Base-by-base conservation (phyloP, 2,329 filamentous ascomycete species). In the Nakataea oryzae region DNA sequence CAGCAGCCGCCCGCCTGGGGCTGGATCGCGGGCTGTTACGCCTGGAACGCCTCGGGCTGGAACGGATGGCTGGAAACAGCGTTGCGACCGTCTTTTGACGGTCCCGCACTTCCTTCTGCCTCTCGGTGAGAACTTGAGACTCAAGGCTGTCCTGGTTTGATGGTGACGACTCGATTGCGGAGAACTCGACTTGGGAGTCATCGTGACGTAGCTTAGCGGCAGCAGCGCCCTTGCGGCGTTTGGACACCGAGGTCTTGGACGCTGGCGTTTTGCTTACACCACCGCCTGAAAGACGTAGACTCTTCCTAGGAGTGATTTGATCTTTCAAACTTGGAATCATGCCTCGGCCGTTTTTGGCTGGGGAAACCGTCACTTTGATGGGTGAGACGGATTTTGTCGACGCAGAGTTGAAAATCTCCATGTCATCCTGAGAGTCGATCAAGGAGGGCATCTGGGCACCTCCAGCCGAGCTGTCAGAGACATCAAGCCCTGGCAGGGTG, bases 161-260 rank as follows among this genome's bases (percentile, higher is more conserved):
- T 0, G 80, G 78, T 0, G 86, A 84, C 14, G 86, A 84, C 32
- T 83, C 81, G 58, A 93, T 87, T 0, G 85, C 76, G 3, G 87
- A 84, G 69, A 95, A 95, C 56, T 90, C 81, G 29, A 96, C 81
- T 69, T 96, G 91, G 0, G 91, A 96, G 72, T 96, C 83, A 65
- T 96, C 85, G 67, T 96, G 91, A 41, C 89, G 84, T 30, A 87
- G 77, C 58, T 27, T 61, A 14, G 60, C 21, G 50, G 50, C 8
- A 14, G 80, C 83, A 14, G 73, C 72, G 59, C 72, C 75, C 30
- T 64, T 64, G 26, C 57, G 61, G 28, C 30, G 55, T 24, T 56
- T 50, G 1, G 58, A 60, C 8, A 34, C 9, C 29, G 50, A 47
- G 3, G 57, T 11, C n/a, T 56, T 50, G 1, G 58, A 60, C 8